Percentiles rank a stretch among this genome's conserved stretches.
phyloP scores from a whole-genome alignment of 768 basidiomycete species.

The Agrocybe praecox region DNA sequence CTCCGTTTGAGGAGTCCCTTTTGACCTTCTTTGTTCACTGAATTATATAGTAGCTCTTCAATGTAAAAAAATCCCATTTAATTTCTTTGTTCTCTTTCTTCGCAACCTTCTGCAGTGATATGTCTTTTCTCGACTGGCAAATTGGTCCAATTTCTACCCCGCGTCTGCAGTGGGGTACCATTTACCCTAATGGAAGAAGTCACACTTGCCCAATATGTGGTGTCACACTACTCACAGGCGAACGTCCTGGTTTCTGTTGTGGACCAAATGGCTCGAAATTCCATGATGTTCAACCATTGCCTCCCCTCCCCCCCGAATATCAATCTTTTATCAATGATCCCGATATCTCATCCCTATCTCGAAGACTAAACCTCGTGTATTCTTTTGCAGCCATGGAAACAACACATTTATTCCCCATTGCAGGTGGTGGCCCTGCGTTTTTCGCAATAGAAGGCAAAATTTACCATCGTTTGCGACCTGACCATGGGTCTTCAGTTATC shows the following conservation, averaged over 20 bases:
- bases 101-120: not conserved
- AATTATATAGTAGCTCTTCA: no score
- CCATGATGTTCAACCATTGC: conserved; percentile 16
- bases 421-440: conserved; percentile 4
- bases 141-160: conserved; percentile 5
- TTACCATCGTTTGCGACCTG: conserved; percentile 32
- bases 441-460: conserved; percentile 30
- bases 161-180: conserved; percentile 7
- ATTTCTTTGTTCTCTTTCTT: no score
- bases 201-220: conserved; percentile 21
- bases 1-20: no score
- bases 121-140: not conserved
- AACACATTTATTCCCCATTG: conserved; percentile 23
- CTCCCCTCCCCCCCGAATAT: conserved; percentile 28
- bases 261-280: conserved; percentile 23
- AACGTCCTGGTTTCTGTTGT: conserved; percentile 32
- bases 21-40: no score
- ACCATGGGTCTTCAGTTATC: conserved; percentile 25
- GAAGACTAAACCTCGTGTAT: conserved; percentile 29
- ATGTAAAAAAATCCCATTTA: no score
- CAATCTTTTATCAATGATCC: conserved; percentile 24
- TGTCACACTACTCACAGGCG: conserved; percentile 28
- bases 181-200: not conserved
- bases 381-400: conserved; percentile 33
- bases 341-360: conserved; percentile 23